phyloP scores from a whole-genome alignment of 352 stramenopile genomes.

The Phytophthora melonis region DNA sequence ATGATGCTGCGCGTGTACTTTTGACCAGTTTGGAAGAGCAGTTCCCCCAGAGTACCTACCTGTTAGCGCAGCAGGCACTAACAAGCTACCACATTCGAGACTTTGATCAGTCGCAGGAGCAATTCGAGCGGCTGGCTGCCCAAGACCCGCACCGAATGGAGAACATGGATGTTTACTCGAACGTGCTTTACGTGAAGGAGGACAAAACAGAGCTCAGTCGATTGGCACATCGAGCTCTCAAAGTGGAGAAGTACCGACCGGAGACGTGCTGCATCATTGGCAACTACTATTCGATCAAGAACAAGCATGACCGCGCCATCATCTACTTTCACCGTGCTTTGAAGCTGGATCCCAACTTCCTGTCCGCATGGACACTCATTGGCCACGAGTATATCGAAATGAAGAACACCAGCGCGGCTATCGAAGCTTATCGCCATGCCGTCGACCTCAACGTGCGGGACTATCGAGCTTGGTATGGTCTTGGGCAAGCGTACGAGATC shows the following conservation, averaged over 20 bases:
- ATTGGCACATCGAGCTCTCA: slow-evolving; percentile 92
- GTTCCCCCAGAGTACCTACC: slow-evolving; percentile 79
- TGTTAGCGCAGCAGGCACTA: slow-evolving; percentile 79
- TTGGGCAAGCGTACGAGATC: slow-evolving; percentile 99
- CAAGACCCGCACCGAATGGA: slow-evolving; percentile 82
- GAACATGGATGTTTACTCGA: slow-evolving; percentile 88
- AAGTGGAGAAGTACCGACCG: slow-evolving; percentile 97
- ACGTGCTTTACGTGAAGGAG: slow-evolving; percentile 90
- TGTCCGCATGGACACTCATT: slow-evolving; percentile 98
- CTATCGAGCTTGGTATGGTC: slow-evolving; percentile 98
- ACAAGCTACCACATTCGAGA: slow-evolving; percentile 87
- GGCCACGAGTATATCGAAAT: slow-evolving; percentile 99
- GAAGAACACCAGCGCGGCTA: slow-evolving; percentile 97
- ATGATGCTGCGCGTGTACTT: slow-evolving; percentile 66
- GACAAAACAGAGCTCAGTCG: slow-evolving; percentile 89
- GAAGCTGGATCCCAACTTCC: slow-evolving; percentile 94
- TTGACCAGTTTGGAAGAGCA: slow-evolving; percentile 56
- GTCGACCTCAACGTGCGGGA: slow-evolving; percentile 94
- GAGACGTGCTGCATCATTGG: slow-evolving; percentile 99
- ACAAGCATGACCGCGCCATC: slow-evolving; percentile 97
- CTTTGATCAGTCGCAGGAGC: slow-evolving; percentile 81
- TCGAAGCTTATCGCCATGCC: slow-evolving; percentile 96
- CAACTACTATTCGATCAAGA: slow-evolving; percentile 92
- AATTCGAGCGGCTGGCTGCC: slow-evolving; percentile 72
- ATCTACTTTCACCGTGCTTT: slow-evolving; percentile 97